Evolutionary conservation across 2,329 filamentous ascomycete species (phyloP), one percentile per base, ranked within the genome.

Genomic region (Leptographium procerum): DNA sequence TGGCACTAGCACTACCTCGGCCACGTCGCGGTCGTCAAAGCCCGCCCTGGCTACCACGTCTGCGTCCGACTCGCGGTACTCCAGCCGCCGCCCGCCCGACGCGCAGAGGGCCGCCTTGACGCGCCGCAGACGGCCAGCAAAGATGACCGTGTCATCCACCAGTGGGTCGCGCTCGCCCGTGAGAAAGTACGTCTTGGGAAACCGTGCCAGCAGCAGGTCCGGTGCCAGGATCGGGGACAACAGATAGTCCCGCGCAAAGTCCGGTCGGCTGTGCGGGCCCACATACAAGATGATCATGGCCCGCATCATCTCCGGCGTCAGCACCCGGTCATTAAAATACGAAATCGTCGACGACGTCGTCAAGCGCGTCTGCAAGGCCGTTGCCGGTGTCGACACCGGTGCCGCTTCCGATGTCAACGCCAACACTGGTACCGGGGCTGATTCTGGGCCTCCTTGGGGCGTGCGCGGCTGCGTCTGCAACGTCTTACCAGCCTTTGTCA

Each of bases 241-340:
- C 0, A 96, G 81, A 69, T 91, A 96, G 70, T 99, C 92, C 8
- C 88, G 89, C 31, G 84, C 84, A 70, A 99, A 97, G 69, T 97
- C 91, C 0, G 94, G 94, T 1, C 91, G 86, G 70, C 94, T 89
- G 69, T 96, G 88, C 0, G 91, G 91, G 0, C 94, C 94, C 58
- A 99, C 88, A 70, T 99, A 99, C 4, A 99, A 78, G 64, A 99
- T 95, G 64, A 99, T 96, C 91, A 99, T 97, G 62, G 91, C 90
- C 34, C 94, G 88, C 87, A 97, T 96, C 90, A 97, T 96, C 71
- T 99, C 94, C 0, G 94, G 92, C 0, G 90, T 92, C 16, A 99
- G 79, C 31, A 99, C 88, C 31, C 94, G 87, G 70, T 99, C 94
- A 70, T 95, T 94, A 71, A 96, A 95, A 72, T 97, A 97, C 0